phyloP scores from a whole-genome alignment of 1,284 basidiomycete genomes.

The Boletus sp. region DNA sequence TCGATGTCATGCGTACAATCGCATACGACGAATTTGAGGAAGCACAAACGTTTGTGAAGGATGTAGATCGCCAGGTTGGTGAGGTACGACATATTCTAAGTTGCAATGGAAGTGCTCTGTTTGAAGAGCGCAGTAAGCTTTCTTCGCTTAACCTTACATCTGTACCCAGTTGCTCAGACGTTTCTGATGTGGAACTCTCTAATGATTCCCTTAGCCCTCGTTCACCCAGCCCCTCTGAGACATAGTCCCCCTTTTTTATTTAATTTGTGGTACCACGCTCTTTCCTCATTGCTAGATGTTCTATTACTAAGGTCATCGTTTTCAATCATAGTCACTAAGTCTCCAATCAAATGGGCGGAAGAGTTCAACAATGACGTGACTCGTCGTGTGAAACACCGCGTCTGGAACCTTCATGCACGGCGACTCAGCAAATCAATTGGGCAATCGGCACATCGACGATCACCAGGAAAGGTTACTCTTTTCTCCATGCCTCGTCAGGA shows the following conservation, averaged over 20 bases:
- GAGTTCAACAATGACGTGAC: too few species aligned
- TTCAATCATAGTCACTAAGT: too few species aligned
- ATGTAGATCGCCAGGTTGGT: background rate
- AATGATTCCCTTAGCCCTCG: background rate
- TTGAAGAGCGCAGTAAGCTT: background rate
- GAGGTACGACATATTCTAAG: background rate
- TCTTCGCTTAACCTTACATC: background rate
- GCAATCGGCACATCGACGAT: too few species aligned
- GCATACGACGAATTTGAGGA: background rate
- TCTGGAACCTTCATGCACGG: too few species aligned
- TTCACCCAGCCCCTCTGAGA: background rate
- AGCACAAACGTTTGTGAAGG: background rate
- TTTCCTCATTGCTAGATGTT: too few species aligned
- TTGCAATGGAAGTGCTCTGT: background rate
- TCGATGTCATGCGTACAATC: background rate
- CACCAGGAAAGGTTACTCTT: too few species aligned
- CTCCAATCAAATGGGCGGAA: too few species aligned
- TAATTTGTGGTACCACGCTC: too few species aligned
- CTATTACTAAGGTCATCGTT: too few species aligned
- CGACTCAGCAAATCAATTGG: too few species aligned
- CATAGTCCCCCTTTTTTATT: background rate
- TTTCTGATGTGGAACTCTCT: background rate
- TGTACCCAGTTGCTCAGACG: background rate
- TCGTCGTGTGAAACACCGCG: too few species aligned
- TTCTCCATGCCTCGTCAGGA: too few species aligned